phyloP scores from a whole-genome alignment of 495 filamentous ascomycete species.

The Tuber aestivum region DNA sequence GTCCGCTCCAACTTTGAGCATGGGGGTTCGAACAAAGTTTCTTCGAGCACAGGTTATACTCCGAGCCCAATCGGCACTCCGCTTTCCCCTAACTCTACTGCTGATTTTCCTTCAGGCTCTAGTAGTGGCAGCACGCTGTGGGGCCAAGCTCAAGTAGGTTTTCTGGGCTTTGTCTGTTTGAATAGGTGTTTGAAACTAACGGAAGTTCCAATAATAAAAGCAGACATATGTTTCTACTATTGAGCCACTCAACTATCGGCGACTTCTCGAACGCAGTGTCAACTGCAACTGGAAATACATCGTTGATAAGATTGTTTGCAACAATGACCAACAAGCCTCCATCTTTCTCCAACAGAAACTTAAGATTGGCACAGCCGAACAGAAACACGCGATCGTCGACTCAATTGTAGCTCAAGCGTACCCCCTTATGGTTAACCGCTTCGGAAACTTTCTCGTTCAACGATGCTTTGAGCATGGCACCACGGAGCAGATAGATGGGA shows the following conservation, averaged over 20 bases:
- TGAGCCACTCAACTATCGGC: constrained; percentile 95
- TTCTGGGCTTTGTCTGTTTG: constrained; percentile 19
- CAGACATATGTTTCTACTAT: constrained; percentile 78
- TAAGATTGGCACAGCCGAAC: constrained; percentile 89
- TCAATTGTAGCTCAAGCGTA: constrained; percentile 95
- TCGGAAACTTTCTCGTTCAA: constrained; percentile 97
- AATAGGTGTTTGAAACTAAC: background rate
- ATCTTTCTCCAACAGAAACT: constrained; percentile 99
- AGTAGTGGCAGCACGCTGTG: constrained; percentile 33
- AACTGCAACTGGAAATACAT: constrained; percentile 99
- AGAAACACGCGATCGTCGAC: constrained; percentile 95
- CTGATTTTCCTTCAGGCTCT: constrained; percentile 61
- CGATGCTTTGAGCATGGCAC: constrained; percentile 98
- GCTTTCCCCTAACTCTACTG: constrained; percentile 72
- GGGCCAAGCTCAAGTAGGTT: constrained; percentile 53
- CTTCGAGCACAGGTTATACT: constrained; percentile 52
- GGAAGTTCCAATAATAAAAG: constrained; percentile 44
- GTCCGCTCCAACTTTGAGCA: constrained; percentile 41
- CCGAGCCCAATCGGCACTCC: constrained; percentile 69
- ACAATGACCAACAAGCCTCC: constrained; percentile 96
- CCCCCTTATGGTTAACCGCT: constrained; percentile 92
- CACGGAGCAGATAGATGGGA: constrained; percentile 86
- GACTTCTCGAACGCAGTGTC: constrained; percentile 89
- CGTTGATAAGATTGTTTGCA: constrained; percentile 98
- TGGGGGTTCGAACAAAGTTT: constrained; percentile 43